A percentile compares a stretch with the other conserved stretches of the same genome.
phyloP scores from a whole-genome alignment of 1,284 basidiomycete genomes.

The Boletus austroedulis region DNA sequence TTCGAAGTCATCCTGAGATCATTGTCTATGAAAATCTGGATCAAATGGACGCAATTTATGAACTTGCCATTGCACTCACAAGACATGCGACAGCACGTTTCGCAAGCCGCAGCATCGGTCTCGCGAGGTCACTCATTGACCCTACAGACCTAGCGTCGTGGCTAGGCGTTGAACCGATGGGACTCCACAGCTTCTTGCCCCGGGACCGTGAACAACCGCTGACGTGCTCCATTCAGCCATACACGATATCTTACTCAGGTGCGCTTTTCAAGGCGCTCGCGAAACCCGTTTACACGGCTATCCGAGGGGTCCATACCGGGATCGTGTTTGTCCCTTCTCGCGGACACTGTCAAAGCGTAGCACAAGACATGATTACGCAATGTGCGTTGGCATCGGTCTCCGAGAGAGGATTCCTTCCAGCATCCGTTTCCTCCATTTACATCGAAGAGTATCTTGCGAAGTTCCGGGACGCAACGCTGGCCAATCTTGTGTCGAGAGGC shows the following conservation, averaged over 20 bases:
- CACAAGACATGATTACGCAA: constrained; percentile 84
- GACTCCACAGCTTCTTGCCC: constrained; percentile 79
- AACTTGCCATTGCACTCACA: constrained; percentile 74
- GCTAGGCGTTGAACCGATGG: constrained; percentile 70
- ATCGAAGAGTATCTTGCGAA: constrained; percentile 62
- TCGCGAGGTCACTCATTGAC: constrained; percentile 80
- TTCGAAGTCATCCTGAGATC: constrained; percentile 52
- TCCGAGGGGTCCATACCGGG: constrained; percentile 43
- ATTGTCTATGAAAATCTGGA: constrained; percentile 88
- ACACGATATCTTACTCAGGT: constrained; percentile 84
- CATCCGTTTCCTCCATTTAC: constrained; percentile 50
- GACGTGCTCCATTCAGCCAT: constrained; percentile 67
- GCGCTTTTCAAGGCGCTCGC: constrained; percentile 90
- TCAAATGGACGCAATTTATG: constrained; percentile 79
- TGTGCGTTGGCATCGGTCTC: constrained; percentile 77
- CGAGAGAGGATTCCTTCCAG: constrained; percentile 67
- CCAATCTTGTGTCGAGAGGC: constrained; percentile 83
- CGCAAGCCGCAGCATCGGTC: constrained; percentile 74
- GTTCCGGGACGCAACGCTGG: constrained; percentile 65
- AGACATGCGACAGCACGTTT: constrained; percentile 58
- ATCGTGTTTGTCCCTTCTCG: constrained; percentile 92
- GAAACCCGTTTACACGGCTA: constrained; percentile 81
- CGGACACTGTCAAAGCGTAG: constrained; percentile 74
- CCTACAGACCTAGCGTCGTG: constrained; percentile 79
- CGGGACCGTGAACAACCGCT: constrained; percentile 83